Base-by-base conservation (phyloP, 768 basidiomycete genomes). In the Auricularia cornea region DNA sequence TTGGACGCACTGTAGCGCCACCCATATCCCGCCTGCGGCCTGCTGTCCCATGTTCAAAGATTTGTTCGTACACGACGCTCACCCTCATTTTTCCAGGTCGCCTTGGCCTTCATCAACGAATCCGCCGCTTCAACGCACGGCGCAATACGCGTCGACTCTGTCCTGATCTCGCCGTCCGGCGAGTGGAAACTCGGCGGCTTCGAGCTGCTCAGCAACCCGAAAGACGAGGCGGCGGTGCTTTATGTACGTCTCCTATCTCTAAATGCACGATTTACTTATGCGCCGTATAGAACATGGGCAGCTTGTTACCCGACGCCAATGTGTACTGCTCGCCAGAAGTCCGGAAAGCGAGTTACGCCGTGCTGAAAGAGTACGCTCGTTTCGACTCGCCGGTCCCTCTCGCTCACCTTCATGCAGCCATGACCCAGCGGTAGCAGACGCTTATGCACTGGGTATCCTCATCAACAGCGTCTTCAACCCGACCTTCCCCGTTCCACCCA, bases 101-200 rank as follows among this genome's bases (percentile, higher is more conserved):
- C 95, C 3, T 76, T 98, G 44, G 80, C 90, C 2, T 99, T 99
- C 74, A 72, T 98, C 62, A 98, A 98, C 69, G 88, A 92, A 44
- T 81, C 90, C 8, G 88, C 84, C 61, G 75, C 83, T 29, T 92
- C 91, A 2, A 90, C 91, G 0, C 94, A 97, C 68, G 94, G 93
- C 26, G 90, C 87, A 67, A 71, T 95, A 62, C 78, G 84, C 64
- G 72, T 82, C n/a, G 81, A 83, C 63, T 86, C 91, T 1, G 84
- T 98, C 63, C 98, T 97, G 71, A 84, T 97, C 60, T 93, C 96
- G 1, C 87, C 89, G 0, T 91, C 93, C 0, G 92, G 96, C 4
- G 97, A 99, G 77, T 98, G 96, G 97, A 92, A 92, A 70, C 77
- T 99, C 6, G 95, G 92, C 23, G 96, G 96, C 1, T 94, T 98